These are phyloP conservation scores for Rhynchospora tenuis DNA, from an alignment of 176 grass and related monocot species.

Conservation along the genomic window DNA sequence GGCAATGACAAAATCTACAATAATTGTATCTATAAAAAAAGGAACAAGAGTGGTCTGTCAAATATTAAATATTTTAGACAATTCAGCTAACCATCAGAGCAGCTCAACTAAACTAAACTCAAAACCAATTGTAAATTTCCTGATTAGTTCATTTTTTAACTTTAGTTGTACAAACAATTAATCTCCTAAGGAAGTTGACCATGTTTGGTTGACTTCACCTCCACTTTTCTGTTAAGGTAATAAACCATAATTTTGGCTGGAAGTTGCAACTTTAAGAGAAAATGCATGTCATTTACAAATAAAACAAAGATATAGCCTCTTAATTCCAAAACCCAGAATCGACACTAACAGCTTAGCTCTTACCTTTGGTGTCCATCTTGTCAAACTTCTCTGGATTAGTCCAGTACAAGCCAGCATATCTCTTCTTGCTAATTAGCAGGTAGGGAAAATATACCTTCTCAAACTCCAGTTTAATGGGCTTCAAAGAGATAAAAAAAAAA, in stretches of 20 bases:
- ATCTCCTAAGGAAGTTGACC: neutral
- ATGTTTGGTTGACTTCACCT: neutral
- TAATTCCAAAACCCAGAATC: neutral
- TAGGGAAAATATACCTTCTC: constrained; percentile 97
- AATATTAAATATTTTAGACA: neutral
- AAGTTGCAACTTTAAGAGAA: neutral
- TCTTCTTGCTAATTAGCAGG: constrained; percentile 98
- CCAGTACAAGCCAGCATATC: constrained; percentile 99
- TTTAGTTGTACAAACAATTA: neutral
- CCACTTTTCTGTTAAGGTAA: neutral
- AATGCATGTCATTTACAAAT: neutral
- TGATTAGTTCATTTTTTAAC: neutral
- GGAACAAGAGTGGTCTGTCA: neutral
- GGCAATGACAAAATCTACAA: neutral
- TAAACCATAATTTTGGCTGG: neutral
- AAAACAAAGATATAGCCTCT: neutral
- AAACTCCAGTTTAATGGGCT: constrained; percentile 98
- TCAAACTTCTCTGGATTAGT: constrained; percentile 95
- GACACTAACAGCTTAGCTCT: neutral
- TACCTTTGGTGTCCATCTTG: constrained; percentile 99
- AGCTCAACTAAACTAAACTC: neutral
- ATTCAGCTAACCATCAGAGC: neutral
- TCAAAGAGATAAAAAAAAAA: constrained; percentile 13
- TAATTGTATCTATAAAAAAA: neutral
- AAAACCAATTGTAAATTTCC: neutral